phyloP scores from a whole-genome alignment of 345 rosid genomes.

The Odontarrhena argentea region DNA sequence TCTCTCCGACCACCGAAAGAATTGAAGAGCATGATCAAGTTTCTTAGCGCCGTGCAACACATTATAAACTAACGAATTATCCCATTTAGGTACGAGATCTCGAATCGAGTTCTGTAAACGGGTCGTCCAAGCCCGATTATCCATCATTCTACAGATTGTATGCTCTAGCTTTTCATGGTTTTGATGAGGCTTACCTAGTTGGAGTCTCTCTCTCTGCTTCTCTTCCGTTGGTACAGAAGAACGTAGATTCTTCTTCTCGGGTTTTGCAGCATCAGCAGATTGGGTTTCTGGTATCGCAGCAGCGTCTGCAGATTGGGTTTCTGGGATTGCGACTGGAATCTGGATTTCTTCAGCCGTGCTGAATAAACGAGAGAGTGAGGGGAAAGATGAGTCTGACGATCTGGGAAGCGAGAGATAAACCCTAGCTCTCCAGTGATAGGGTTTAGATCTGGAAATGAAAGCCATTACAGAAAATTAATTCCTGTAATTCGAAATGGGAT shows the following conservation, averaged over 20 bases:
- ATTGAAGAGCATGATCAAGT: slow-evolving; percentile 87
- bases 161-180: slow-evolving; percentile 71
- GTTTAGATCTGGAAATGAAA: slow-evolving; percentile 48
- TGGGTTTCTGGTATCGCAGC: background rate
- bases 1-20: slow-evolving; percentile 94
- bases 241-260: slow-evolving; percentile 8
- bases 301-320: background rate
- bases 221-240: slow-evolving; percentile 21
- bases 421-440: slow-evolving; percentile 43
- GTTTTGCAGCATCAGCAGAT: slow-evolving; percentile 21
- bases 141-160: slow-evolving; percentile 85
- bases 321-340: slow-evolving; percentile 18
- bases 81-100: slow-evolving; percentile 72
- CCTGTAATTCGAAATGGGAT: background rate
- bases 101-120: slow-evolving; percentile 90
- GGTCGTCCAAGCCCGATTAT: slow-evolving; percentile 81
- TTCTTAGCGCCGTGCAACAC: slow-evolving; percentile 72
- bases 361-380: slow-evolving; percentile 45
- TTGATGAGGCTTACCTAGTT: slow-evolving; percentile 42
- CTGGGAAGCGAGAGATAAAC: slow-evolving; percentile 42
- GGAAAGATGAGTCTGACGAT: slow-evolving; percentile 35
- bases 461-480: slow-evolving; percentile 44
- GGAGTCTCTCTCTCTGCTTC: slow-evolving; percentile 41
- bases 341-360: slow-evolving; percentile 44
- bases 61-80: slow-evolving; percentile 72